Percentiles rank a stretch among this genome's conserved stretches.
Evolutionary conservation across 2,329 filamentous ascomycete genomes (phyloP).

Genomic region (Domatiomyces globalis): DNA sequence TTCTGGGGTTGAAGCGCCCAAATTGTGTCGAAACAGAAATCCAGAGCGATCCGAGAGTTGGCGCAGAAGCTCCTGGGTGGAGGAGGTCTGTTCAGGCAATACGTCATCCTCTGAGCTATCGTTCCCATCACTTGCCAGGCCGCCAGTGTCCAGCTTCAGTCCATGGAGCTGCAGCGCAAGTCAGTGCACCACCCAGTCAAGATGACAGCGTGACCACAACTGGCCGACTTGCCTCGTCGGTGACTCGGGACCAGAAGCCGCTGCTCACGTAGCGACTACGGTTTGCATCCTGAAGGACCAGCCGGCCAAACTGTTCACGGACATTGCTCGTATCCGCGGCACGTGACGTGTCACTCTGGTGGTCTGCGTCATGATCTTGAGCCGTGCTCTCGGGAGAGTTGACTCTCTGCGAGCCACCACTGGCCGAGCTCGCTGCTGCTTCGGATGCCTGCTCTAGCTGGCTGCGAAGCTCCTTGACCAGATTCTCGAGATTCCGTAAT

Average conservation of each 20-base stretch:
- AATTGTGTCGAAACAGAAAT: constrained; percentile 38
- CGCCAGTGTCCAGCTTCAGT: constrained; percentile 26
- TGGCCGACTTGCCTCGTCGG: constrained; percentile 38
- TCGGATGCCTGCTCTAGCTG: constrained; percentile 34
- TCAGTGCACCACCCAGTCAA: constrained; percentile 11
- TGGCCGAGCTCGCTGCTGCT: constrained; percentile 14
- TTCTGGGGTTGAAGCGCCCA: constrained; percentile 19
- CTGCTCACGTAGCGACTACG: constrained; percentile 48
- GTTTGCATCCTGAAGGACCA: constrained; percentile 44
- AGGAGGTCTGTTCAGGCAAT: constrained; percentile 5
- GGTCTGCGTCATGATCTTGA: background rate
- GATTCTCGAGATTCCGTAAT: constrained; percentile 35
- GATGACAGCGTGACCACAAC: background rate
- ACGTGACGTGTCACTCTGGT: constrained; percentile 11
- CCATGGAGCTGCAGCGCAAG: constrained; percentile 28
- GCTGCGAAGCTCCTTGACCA: constrained; percentile 38
- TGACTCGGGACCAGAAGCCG: constrained; percentile 45
- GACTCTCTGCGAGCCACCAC: constrained; percentile 10
- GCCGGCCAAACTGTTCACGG: constrained; percentile 37
- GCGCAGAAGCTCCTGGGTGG: constrained; percentile 28
- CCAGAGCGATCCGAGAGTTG: constrained; percentile 34
- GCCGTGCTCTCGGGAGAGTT: constrained; percentile 20
- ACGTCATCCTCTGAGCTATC: constrained; percentile 25
- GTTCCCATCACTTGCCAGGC: constrained; percentile 22
- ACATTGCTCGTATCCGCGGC: constrained; percentile 11